Evolutionary conservation across 768 basidiomycete genomes (phyloP), one percentile per base, ranked within the genome.

Genomic region (Agrocybe pediades): DNA sequence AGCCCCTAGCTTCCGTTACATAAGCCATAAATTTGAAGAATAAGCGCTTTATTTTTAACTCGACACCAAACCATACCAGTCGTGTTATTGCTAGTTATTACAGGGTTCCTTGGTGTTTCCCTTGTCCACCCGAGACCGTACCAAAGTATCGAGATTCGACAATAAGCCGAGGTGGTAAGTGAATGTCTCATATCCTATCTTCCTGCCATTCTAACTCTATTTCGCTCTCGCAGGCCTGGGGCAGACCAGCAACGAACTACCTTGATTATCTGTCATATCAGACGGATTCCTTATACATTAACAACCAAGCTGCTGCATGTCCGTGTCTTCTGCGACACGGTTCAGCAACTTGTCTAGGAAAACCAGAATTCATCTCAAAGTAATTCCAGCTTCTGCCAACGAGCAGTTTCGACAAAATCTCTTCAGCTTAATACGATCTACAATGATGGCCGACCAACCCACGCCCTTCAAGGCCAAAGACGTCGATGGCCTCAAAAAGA

Each of bases 401-500:
- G 76, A 82, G 39, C 82, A 87, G 60, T 87, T 89, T 60, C 73
- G 73, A 53, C 81, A 80, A 63, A 78, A 80, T 50, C 67, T 86
- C 42, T 68, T 76, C 53, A 81, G 76, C 52, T 74, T 87, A 44
- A 64, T 88, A 45, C 68, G 78, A 39, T 71, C 74, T 0, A 75
- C 78, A 23, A 27, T 67, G 42, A 84, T 85, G 82, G 63, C 74
- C 3, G 73, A 74, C 49, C 62, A 68, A 39, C 48, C 63, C n/a
- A 62, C 67, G 19, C 65, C 62, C 41, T 64, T 61, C n/a, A 63
- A 67, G 21, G 61, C 56, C 50, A 50, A 58, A 48, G 56, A 61
- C 47, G 65, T 55, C 65, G 33, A 57, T 3, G 86, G 85, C 9
- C 74, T 97, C 54, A 88, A 89, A 66, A 92, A 93, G 68, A 80